Evolutionary conservation across 2,329 filamentous ascomycete species (phyloP).

Genomic region (Alternaria triticimaculans): DNA sequence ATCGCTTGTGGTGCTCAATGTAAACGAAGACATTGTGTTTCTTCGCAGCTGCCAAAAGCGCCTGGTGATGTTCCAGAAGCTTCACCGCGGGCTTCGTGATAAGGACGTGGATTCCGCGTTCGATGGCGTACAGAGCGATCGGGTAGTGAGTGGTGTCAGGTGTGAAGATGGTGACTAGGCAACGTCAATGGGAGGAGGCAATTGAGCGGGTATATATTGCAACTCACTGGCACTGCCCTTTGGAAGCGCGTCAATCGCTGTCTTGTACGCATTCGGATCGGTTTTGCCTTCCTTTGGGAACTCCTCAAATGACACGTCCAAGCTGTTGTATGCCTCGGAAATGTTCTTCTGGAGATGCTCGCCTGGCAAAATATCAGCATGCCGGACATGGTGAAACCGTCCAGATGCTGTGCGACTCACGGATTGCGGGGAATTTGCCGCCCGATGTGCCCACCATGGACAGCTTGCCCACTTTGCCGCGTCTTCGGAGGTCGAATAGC

Average conservation of each 20-base stretch:
- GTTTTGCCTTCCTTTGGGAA: conserved; percentile 75
- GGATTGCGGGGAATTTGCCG: conserved; percentile 88
- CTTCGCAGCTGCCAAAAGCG: conserved; percentile 73
- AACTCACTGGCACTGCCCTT: conserved; percentile 74
- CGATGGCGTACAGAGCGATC: conserved; percentile 90
- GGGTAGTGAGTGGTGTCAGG: conserved; percentile 92
- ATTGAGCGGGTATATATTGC: not conserved
- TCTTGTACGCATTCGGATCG: conserved; percentile 85
- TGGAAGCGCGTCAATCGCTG: conserved; percentile 81
- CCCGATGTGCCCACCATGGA: conserved; percentile 91
- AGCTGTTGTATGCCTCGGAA: conserved; percentile 81
- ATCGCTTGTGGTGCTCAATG: conserved; percentile 96
- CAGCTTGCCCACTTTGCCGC: conserved; percentile 85
- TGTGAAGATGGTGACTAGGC: conserved; percentile 87
- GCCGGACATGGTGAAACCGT: not conserved
- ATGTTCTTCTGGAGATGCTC: conserved; percentile 90
- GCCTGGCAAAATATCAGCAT: conserved; percentile 57
- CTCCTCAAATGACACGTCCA: conserved; percentile 85
- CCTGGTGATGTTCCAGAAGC: conserved; percentile 77
- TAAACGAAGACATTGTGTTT: conserved; percentile 86
- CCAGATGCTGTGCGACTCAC: conserved; percentile 57
- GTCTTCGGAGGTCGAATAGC: conserved; percentile 83
- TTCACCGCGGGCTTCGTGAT: conserved; percentile 95
- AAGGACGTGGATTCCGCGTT: conserved; percentile 86
- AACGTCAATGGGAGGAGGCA: not conserved